phyloP scores from a whole-genome alignment of 2,329 filamentous ascomycete genomes.

The Aspergillus melleus region DNA sequence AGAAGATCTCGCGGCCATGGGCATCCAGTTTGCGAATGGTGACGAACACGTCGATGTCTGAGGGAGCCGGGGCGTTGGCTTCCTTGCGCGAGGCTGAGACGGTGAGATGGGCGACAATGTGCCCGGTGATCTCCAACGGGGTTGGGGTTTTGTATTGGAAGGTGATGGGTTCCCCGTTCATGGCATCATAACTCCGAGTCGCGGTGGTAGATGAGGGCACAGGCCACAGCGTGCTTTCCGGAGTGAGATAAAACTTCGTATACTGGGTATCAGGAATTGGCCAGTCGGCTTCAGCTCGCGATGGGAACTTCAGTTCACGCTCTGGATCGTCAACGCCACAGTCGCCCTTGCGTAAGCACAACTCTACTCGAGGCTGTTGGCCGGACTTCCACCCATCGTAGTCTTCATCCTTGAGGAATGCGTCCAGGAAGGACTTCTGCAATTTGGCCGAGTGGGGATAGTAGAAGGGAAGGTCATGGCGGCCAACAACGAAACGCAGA shows the following conservation, averaged over 20 bases:
- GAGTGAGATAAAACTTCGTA: too few relatives aligned
- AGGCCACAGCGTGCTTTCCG: too few relatives aligned
- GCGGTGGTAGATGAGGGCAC: too few relatives aligned
- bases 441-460: slow-evolving; percentile 66
- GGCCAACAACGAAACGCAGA: slow-evolving; percentile 65
- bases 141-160: background rate
- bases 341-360: slow-evolving; percentile 63
- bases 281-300: background rate
- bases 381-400: slow-evolving; percentile 42
- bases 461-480: slow-evolving; percentile 71
- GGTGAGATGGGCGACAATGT: slow-evolving; percentile 62
- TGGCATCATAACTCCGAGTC: too few relatives aligned
- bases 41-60: slow-evolving; percentile 56
- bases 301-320: slow-evolving; percentile 52
- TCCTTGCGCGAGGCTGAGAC: too few relatives aligned
- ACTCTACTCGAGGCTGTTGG: slow-evolving; percentile 57
- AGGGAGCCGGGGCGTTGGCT: too few relatives aligned
- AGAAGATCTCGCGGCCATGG: slow-evolving; percentile 49
- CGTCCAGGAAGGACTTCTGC: slow-evolving; percentile 65
- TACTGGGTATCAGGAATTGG: too few relatives aligned
- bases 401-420: slow-evolving; percentile 67
- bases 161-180: background rate
- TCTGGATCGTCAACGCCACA: slow-evolving; percentile 63
- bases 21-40: slow-evolving; percentile 52
- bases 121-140: slow-evolving; percentile 63